Percentiles rank a stretch among this genome's conserved stretches.
Conservation (phyloP, 2,329 filamentous ascomycete genomes). For the Aspergillus felis region DNA sequence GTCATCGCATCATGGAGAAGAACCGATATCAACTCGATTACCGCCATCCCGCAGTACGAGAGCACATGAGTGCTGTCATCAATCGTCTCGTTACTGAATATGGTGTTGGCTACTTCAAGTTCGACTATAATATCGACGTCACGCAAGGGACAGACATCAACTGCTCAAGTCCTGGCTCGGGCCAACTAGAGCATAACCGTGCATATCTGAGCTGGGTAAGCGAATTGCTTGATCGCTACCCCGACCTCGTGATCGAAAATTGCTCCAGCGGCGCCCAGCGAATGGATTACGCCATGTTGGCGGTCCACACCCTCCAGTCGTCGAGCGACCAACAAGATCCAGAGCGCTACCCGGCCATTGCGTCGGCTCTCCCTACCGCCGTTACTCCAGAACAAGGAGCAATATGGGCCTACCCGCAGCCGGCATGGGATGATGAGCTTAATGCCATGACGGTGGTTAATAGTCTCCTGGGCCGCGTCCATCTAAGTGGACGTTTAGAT, state of each 20-base stretch:
- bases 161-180: slow-evolving; percentile 19
- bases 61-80: slow-evolving; percentile 22
- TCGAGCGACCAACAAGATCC: slow-evolving; percentile 38
- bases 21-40: slow-evolving; percentile 34
- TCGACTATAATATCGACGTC: slow-evolving; percentile 38
- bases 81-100: slow-evolving; percentile 21
- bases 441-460: slow-evolving; percentile 36
- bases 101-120: slow-evolving; percentile 34
- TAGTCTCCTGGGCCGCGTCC: slow-evolving; percentile 28
- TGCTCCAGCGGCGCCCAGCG: slow-evolving; percentile 36
- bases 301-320: slow-evolving; percentile 29
- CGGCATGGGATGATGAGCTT: slow-evolving; percentile 30
- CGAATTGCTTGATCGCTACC: slow-evolving; percentile 22
- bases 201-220: slow-evolving; percentile 33
- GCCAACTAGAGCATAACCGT: slow-evolving; percentile 28
- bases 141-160: slow-evolving; percentile 29
- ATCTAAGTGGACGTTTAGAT: slow-evolving; percentile 30
- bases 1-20: slow-evolving; percentile 29
- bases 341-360: slow-evolving; percentile 27
- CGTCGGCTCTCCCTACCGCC: slow-evolving; percentile 29
- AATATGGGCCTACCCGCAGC: slow-evolving; percentile 36
- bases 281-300: slow-evolving; percentile 35
- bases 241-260: slow-evolving; percentile 33
- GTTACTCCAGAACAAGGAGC: slow-evolving; percentile 35
- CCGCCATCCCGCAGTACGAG: slow-evolving; percentile 22